Conservation (phyloP, 2,329 filamentous ascomycete genomes). For the Ophiosphaerella korrae region DNA sequence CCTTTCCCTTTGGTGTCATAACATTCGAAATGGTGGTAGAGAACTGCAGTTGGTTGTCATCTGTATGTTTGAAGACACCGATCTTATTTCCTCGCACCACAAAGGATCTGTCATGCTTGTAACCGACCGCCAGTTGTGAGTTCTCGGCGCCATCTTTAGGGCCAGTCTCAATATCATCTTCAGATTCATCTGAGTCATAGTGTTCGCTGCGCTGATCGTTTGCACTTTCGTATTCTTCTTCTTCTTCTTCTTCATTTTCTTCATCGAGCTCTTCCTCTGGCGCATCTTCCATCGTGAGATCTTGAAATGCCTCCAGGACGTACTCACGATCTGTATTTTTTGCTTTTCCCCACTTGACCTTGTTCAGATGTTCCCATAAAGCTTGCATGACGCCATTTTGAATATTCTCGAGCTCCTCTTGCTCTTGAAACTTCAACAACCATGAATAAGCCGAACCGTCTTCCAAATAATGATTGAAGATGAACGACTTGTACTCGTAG, state of each 20-base stretch:
- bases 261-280: slow-evolving; percentile 58
- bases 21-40: slow-evolving; percentile 97
- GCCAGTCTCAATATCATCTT: slow-evolving; percentile 71
- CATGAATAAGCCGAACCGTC: slow-evolving; percentile 94
- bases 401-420: slow-evolving; percentile 79
- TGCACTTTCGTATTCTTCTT: slow-evolving; percentile 65
- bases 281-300: slow-evolving; percentile 87
- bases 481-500: slow-evolving; percentile 98
- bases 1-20: slow-evolving; percentile 76
- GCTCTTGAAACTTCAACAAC: slow-evolving; percentile 89
- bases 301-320: slow-evolving; percentile 92
- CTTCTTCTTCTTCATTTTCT: slow-evolving; percentile 61
- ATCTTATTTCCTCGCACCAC: slow-evolving; percentile 98
- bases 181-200: slow-evolving; percentile 77
- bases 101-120: slow-evolving; percentile 96
- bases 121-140: slow-evolving; percentile 91
- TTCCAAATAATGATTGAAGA: slow-evolving; percentile 93
- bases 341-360: slow-evolving; percentile 90
- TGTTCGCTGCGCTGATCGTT: slow-evolving; percentile 73
- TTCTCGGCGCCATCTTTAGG: slow-evolving; percentile 84
- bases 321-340: slow-evolving; percentile 94
- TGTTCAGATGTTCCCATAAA: slow-evolving; percentile 93
- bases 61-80: slow-evolving; percentile 96
- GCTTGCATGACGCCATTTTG: slow-evolving; percentile 95
- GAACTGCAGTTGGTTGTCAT: slow-evolving; percentile 91